Conservation (phyloP, 768 basidiomycete species). For the Trametes meyenii region DNA sequence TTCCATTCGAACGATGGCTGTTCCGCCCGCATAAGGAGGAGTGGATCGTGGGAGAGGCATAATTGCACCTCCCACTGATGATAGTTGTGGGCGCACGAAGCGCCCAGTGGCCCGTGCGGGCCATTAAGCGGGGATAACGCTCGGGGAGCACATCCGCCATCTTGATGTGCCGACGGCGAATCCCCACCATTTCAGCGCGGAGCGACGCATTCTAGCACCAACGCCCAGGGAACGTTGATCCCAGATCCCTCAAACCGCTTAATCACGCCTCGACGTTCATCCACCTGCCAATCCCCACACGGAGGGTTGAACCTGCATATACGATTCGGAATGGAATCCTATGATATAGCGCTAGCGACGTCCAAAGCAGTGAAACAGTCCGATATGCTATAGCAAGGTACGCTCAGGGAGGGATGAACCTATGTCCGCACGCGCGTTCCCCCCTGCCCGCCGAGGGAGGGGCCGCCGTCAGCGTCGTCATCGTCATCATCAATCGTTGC, state of each 20-base stretch:
- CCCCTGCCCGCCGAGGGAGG: background rate
- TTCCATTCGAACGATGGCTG: no score
- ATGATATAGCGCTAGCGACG: background rate
- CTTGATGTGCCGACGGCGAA: background rate
- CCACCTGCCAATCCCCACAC: background rate
- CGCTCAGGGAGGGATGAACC: background rate
- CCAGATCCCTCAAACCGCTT: background rate
- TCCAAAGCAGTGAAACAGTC: slow-evolving; percentile 2
- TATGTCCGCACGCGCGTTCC: background rate
- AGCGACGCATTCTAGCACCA: background rate
- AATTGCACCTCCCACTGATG: background rate
- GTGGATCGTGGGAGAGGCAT: no score
- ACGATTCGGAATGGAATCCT: background rate
- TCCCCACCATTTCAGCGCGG: background rate
- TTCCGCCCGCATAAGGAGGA: no score
- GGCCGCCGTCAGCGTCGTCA: background rate
- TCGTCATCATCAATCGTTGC: slow-evolving; percentile 7
- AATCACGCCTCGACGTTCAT: background rate
- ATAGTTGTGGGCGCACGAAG: background rate
- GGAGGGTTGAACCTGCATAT: background rate
- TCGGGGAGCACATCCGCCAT: background rate
- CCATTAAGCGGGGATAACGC: background rate
- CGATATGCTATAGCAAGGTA: slow-evolving; percentile 12
- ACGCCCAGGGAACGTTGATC: background rate
- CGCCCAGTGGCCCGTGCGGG: background rate